These are phyloP conservation scores for Candida vartiovaarae DNA, from an alignment of 805 yeast species.

Conservation along the genomic window DNA sequence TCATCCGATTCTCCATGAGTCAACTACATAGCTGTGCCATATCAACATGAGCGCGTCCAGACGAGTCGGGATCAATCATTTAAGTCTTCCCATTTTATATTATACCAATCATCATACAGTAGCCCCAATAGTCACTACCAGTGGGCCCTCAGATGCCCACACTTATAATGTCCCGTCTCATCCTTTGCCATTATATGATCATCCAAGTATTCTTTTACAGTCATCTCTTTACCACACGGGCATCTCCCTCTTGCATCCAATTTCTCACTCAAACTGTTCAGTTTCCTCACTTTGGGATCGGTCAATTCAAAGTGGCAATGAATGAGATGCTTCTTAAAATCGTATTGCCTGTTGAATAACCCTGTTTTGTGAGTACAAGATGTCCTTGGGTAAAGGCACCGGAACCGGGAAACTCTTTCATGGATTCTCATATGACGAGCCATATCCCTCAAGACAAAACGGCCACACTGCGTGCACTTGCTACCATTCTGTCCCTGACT, in stretches of 20 bases:
- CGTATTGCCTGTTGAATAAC: slow-evolving; percentile 61
- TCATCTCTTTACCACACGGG: slow-evolving; percentile 41
- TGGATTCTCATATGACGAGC: slow-evolving; percentile 59
- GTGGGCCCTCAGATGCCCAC: slow-evolving; percentile 3
- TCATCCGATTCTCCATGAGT: no score
- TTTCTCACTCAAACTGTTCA: slow-evolving; percentile 46
- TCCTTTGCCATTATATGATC: slow-evolving; percentile 36
- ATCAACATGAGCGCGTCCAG: no score
- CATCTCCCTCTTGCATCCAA: slow-evolving; percentile 46
- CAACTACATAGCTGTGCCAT: no score
- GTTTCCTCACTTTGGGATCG: slow-evolving; percentile 27
- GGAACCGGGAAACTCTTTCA: slow-evolving; percentile 47
- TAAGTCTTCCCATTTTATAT: no score
- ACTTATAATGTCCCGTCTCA: background rate
- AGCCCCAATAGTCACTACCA: no score
- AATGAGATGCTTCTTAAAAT: slow-evolving; percentile 56
- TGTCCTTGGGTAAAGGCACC: slow-evolving; percentile 49
- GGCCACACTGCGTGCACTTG: no score
- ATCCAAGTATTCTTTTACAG: slow-evolving; percentile 51
- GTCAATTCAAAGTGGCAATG: slow-evolving; percentile 55
- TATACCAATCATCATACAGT: no score
- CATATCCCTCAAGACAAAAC: no score
- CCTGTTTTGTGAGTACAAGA: slow-evolving; percentile 55
- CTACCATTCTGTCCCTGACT: no score
- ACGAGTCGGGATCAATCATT: no score